Evolutionary conservation across 1,139 yeast genomes (phyloP).

Genomic region (Saccharomycopsis hybrid): DNA sequence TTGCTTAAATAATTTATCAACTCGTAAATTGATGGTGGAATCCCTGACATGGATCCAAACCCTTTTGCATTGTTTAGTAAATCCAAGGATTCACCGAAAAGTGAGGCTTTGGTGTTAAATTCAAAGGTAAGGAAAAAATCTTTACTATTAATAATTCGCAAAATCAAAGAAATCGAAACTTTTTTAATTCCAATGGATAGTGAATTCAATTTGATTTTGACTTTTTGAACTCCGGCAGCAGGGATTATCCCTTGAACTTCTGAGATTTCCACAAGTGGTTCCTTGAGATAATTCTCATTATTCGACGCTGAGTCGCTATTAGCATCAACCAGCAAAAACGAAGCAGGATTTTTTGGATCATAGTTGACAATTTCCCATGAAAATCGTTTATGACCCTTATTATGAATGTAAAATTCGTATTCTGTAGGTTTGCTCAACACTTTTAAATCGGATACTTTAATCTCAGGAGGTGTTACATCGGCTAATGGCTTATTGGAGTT

Average conservation of each 20-base stretch:
- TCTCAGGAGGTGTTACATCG: constrained; percentile 17
- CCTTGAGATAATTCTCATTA: constrained; percentile 12
- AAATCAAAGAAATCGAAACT: constrained; percentile 24
- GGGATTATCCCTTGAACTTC: constrained; percentile 25
- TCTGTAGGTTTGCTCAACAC: constrained; percentile 22
- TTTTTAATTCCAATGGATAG: constrained; percentile 27
- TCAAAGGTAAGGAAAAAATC: constrained; percentile 29
- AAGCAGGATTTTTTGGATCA: constrained; percentile 21
- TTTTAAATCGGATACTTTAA: constrained; percentile 9
- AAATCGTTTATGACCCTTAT: constrained; percentile 26
- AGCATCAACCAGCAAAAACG: constrained; percentile 15
- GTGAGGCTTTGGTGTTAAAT: constrained; percentile 24
- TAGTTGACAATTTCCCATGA: constrained; percentile 29
- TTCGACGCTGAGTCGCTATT: constrained; percentile 20
- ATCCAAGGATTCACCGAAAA: constrained; percentile 28
- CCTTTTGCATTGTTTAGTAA: constrained; percentile 23
- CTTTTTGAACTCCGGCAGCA: constrained; percentile 23
- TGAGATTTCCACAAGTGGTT: constrained; percentile 14
- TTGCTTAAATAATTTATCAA: constrained; percentile 27
- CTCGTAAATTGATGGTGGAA: constrained; percentile 28
- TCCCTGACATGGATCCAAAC: constrained; percentile 24
- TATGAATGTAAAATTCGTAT: constrained; percentile 23
- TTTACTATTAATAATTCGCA: constrained; percentile 27
- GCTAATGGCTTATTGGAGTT: constrained; percentile 37
- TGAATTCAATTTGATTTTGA: constrained; percentile 23